Evolutionary conservation across 2,329 filamentous ascomycete species (phyloP), one percentile per base, ranked within the genome.

Genomic region (Massarina eburnea): DNA sequence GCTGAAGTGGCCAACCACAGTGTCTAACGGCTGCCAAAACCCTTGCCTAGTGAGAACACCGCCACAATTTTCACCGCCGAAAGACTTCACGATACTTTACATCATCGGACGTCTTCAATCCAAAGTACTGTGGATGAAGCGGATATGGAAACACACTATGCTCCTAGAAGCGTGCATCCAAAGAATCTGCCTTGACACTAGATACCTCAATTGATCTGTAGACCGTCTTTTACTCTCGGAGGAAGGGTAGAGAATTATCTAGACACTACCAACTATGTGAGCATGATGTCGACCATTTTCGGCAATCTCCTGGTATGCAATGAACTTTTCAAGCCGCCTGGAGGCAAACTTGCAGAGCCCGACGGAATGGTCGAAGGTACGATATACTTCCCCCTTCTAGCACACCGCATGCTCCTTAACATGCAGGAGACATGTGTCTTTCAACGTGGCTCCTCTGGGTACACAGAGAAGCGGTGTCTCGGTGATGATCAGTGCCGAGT

Each of bases 181-280:
- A 30, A n/a, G 32, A 41, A 19, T 52, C 45, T 37, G 49, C 45
- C 49, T 51, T 42, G 42, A 22, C n/a, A 29, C 19, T 18, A 34
- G 27, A 33, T 29, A 27, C 19, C 40, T n/a, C 12, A 7, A 38
- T 22, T 24, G 18, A 15, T 20, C 29, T 14, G 35, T 36, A 40
- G 40, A 47, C 45, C 40, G 40, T 41, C 40, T 43, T 29, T 26
- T 18, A 18, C 9, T 21, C 19, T n/a, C n/a, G n/a, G n/a, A n/a
- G n/a, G n/a, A n/a, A n/a, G n/a, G n/a, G n/a, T n/a, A n/a, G n/a
- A n/a, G n/a, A n/a, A n/a, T n/a, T n/a, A n/a, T n/a, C n/a, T n/a
- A n/a, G n/a, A n/a, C n/a, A n/a, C n/a, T n/a, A n/a, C n/a, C n/a
- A n/a, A n/a, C n/a, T n/a, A n/a, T n/a, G n/a, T n/a, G n/a, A n/a